phyloP scores from a whole-genome alignment of 148 eudicot species.

The Heliosperma pusillum region DNA sequence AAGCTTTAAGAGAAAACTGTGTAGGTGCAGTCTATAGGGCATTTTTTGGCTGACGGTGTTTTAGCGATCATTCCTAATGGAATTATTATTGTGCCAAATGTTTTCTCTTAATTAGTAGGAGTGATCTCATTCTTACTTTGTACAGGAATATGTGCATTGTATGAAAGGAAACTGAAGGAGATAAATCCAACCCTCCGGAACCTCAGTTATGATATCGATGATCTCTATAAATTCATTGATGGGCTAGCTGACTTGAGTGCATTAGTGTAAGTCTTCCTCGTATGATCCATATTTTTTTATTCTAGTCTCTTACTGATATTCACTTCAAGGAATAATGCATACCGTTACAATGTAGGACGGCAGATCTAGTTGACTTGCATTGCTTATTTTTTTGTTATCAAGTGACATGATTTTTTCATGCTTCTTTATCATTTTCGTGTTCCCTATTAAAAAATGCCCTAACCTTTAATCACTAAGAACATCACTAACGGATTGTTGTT shows the following conservation, averaged over 20 bases:
- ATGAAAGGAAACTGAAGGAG: constrained; percentile 91
- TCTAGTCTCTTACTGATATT: neutral
- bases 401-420: constrained; percentile 4
- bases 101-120: neutral
- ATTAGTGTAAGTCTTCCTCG: constrained; percentile 56
- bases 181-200: constrained; percentile 71
- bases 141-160: constrained; percentile 84
- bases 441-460: neutral
- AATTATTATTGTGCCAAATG: neutral
- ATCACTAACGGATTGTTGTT: neutral
- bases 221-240: constrained; percentile 90
- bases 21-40: neutral
- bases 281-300: neutral
- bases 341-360: neutral
- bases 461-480: neutral
- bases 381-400: neutral
- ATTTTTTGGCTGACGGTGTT: no score
- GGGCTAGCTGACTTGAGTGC: constrained; percentile 96
- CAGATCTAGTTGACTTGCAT: neutral
- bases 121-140: constrained; percentile 4
- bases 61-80: neutral
- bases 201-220: constrained; percentile 78
- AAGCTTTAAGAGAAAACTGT: no score
- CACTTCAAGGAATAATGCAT: neutral
- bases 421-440: neutral